Evolutionary conservation across 2,329 filamentous ascomycete genomes (phyloP).

Genomic region (Talaromyces sp.): DNA sequence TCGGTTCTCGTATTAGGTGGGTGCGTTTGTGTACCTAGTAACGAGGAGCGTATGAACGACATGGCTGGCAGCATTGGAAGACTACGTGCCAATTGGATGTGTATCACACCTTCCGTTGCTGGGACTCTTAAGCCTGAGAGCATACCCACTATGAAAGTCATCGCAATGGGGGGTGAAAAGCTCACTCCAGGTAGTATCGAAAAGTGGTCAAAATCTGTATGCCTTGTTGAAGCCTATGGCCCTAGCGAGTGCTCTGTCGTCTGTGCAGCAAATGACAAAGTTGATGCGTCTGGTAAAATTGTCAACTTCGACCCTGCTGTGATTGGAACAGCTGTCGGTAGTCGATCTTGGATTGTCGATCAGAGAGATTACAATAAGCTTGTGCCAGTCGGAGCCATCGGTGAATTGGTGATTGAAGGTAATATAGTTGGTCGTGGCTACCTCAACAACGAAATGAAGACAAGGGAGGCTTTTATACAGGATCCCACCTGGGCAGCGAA

Average conservation of each 20-base stretch:
- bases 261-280: conserved; percentile 28
- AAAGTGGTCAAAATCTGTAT: conserved; percentile 38
- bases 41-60: conserved; percentile 47
- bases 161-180: conserved; percentile 45
- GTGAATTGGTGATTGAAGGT: conserved; percentile 46
- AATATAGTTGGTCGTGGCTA: conserved; percentile 44
- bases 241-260: conserved; percentile 38
- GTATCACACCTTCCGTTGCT: conserved; percentile 58
- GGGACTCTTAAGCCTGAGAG: conserved; percentile 40
- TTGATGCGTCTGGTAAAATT: conserved; percentile 25
- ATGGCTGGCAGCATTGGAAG: conserved; percentile 37
- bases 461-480: conserved; percentile 29
- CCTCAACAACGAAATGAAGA: conserved; percentile 33
- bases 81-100: conserved; percentile 46
- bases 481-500: conserved; percentile 28
- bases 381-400: conserved; percentile 42
- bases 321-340: conserved; percentile 32
- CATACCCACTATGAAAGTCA: conserved; percentile 40
- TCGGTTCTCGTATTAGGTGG: conserved; percentile 54
- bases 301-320: conserved; percentile 25
- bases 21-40: conserved; percentile 56
- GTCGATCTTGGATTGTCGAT: conserved; percentile 41
- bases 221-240: conserved; percentile 44
- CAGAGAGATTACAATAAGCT: conserved; percentile 34
- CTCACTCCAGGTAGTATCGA: conserved; percentile 38